Evolutionary conservation across 345 rosid genomes (phyloP), one percentile per base, ranked within the genome.

Genomic region (Euphorbia tirucalli): DNA sequence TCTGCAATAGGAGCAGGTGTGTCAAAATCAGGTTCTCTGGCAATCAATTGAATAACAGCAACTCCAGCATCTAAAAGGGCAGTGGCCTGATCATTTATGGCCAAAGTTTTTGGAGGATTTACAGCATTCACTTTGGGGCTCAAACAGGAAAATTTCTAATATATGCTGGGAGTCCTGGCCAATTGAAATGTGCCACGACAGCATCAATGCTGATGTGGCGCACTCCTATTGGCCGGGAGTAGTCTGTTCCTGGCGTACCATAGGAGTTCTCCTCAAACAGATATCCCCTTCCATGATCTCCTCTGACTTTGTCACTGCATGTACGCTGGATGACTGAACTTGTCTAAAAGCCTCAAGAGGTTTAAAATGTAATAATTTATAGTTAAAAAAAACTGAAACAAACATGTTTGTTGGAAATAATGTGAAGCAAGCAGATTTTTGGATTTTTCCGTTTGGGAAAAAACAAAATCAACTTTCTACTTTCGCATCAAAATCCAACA

Each of bases 1-100:
- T 92, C 96, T 6, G 94, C 83, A 71, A 95, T 85, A 52, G 72
- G 58, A 70, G 83, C 68, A 32, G 99, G 98, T 1, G 99, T 95
- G 66, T 92, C 96, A 60, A 92, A 95, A 86, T 95, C 99, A 10
- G 99, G 98, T 72, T 95, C 99, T 61, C 99, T 98, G 28, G 98
- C 99, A 65, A 98, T 98, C 83, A 95, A 83, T 14, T 91, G 82
- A 70, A 95, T 88, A 50, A 95, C 87, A 3, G 98, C 96, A 22
- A 90, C 83, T 64, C 99, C 99, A 21, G 97, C 90, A 77, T 89
- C 90, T 8, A 68, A 85, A 80, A 95, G 98, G 54, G 98, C 93
- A 19, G 93, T 82, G 3, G 98, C 97, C 64, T 89, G 96, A 75
- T 95, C 98, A 55, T 89, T 88, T 72, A 95, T 88, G 66, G 90